A percentile compares a stretch with the other conserved stretches of the same genome.
These are phyloP conservation scores for Fusarium luffae DNA, from an alignment of 2,329 filamentous ascomycete genomes.

Conservation along the genomic window DNA sequence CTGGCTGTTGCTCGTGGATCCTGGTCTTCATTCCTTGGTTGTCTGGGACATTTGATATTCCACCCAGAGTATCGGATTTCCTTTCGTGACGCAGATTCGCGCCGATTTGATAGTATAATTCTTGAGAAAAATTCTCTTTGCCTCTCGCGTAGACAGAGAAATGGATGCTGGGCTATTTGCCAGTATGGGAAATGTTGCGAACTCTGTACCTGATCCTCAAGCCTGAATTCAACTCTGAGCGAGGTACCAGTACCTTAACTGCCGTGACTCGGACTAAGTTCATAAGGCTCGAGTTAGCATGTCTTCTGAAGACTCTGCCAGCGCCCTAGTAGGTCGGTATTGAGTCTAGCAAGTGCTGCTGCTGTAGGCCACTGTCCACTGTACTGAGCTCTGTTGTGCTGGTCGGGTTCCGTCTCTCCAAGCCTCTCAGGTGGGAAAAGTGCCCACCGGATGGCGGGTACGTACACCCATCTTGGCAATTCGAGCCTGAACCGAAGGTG, in stretches of 20 bases:
- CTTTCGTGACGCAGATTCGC: constrained; percentile 16
- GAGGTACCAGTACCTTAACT: constrained; percentile 13
- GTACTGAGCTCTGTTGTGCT: neutral
- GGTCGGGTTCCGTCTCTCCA: constrained; percentile 2
- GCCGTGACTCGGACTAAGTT: constrained; percentile 30
- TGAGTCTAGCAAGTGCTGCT: constrained; percentile 4
- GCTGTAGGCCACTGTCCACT: constrained; percentile 3
- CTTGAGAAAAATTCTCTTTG: constrained; percentile 19
- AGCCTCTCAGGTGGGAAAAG: constrained; percentile 16
- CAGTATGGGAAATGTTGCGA: neutral
- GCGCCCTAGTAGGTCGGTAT: neutral
- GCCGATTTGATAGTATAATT: constrained; percentile 7
- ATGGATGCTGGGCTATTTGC: constrained; percentile 19
- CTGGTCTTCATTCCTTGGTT: constrained; percentile 35
- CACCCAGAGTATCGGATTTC: constrained; percentile 32
- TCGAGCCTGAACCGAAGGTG: constrained; percentile 25
- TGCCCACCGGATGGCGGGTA: constrained; percentile 37
- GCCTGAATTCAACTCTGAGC: neutral
- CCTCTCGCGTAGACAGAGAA: constrained; percentile 1
- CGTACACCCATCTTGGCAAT: constrained; percentile 34
- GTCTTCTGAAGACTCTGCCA: constrained; percentile 5
- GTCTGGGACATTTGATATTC: constrained; percentile 21
- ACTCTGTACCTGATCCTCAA: constrained; percentile 7
- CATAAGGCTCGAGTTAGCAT: constrained; percentile 29
- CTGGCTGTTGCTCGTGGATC: constrained; percentile 17